Evolutionary conservation across 1,284 basidiomycete genomes (phyloP).

Genomic region (Ceratobasidium papillatum): DNA sequence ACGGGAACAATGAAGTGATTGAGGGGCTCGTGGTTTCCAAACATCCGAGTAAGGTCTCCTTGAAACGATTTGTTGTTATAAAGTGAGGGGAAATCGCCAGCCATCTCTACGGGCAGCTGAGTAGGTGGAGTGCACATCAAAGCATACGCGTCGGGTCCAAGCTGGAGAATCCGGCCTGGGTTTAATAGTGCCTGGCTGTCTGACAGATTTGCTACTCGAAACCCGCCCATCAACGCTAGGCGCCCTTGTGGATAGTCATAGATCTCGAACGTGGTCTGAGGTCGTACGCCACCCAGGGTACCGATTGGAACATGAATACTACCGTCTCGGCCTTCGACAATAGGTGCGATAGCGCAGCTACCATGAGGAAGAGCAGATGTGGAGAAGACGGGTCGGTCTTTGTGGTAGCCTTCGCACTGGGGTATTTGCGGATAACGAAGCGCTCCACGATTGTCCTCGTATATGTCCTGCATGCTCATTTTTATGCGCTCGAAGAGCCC

Average conservation of each 20-base stretch:
- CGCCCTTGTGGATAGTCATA: conserved; percentile 18
- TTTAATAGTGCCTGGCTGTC: conserved; percentile 1
- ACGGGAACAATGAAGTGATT: conserved; percentile 1
- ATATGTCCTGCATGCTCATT: neutral
- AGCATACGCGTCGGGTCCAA: conserved; percentile 19
- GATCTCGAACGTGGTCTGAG: conserved; percentile 10
- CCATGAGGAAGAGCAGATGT: conserved; percentile 18
- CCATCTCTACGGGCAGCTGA: conserved; percentile 1
- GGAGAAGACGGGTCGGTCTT: conserved; percentile 13
- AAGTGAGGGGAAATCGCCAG: neutral
- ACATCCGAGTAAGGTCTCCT: neutral
- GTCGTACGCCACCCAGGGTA: conserved; percentile 4
- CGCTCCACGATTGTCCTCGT: neutral
- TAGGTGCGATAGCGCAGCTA: conserved; percentile 15
- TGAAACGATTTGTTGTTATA: conserved; percentile 16
- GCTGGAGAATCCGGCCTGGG: neutral
- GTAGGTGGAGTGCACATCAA: conserved; percentile 25
- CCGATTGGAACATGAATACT: neutral
- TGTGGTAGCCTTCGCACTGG: conserved; percentile 25
- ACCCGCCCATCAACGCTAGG: neutral
- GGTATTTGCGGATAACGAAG: conserved; percentile 14
- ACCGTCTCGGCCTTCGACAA: neutral
- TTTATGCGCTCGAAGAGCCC: conserved; percentile 26
- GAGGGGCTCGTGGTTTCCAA: conserved; percentile 4
- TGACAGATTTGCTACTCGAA: neutral